A percentile compares a stretch with the other conserved stretches of the same genome.
These are phyloP conservation scores for Penstemon eatonii DNA, from an alignment of 257 asterid genomes.

Conservation along the genomic window DNA sequence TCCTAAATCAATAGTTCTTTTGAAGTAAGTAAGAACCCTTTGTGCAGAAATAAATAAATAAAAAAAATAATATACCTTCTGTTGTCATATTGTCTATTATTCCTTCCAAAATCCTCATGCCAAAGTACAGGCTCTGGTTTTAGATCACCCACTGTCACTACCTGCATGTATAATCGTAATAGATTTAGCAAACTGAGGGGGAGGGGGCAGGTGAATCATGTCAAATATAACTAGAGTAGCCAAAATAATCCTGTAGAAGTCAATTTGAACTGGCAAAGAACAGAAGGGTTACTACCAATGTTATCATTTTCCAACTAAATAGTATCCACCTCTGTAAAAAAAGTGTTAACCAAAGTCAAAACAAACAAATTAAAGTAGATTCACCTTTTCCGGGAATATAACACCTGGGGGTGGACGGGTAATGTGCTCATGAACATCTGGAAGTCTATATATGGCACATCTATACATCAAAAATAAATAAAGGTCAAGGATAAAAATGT, in stretches of 20 bases:
- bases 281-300: background rate
- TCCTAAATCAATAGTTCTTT: conserved; percentile 10
- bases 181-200: background rate
- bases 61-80: conserved; percentile 40
- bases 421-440: conserved; percentile 76
- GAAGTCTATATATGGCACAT: conserved; percentile 87
- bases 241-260: background rate
- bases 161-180: conserved; percentile 40
- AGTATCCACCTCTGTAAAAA: conserved; percentile 10
- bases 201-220: background rate
- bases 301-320: background rate
- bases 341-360: background rate
- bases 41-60: too few species aligned
- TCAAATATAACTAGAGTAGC: background rate
- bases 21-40: conserved; percentile 6
- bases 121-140: conserved; percentile 88
- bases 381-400: conserved; percentile 76
- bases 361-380: background rate
- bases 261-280: background rate
- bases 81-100: conserved; percentile 16
- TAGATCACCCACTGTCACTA: conserved; percentile 66
- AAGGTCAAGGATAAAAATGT: conserved; percentile 18
- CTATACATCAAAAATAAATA: conserved; percentile 39
- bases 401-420: conserved; percentile 86
- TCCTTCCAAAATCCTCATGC: conserved; percentile 96